A percentile compares a stretch with the other conserved stretches of the same genome.
Conservation (phyloP, 202 grass and related monocot species). For the Bolboschoenoplectus hybrid region DNA sequence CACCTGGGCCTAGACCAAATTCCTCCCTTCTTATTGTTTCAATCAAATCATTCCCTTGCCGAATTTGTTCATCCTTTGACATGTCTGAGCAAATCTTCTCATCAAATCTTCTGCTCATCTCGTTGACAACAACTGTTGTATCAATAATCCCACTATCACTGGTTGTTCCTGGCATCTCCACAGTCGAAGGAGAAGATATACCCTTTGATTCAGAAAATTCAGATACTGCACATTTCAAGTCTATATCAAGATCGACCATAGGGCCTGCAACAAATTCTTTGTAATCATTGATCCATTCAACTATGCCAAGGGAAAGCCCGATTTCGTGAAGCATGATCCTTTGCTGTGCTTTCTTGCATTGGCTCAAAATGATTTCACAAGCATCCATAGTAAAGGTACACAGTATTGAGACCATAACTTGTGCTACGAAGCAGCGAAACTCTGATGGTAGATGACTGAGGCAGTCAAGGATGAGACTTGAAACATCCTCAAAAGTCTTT, state of each 20-base stretch:
- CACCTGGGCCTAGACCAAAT: conserved; percentile 35
- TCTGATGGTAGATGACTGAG: conserved; percentile 33
- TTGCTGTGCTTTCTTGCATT: conserved; percentile 36
- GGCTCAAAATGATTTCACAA: conserved; percentile 39
- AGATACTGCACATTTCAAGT: conserved; percentile 2
- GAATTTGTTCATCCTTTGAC: conserved; percentile 13
- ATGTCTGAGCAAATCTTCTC: conserved; percentile 7
- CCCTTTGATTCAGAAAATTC: not conserved
- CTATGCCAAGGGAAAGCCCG: conserved; percentile 40
- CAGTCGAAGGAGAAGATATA: conserved; percentile 33
- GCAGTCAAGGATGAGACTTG: conserved; percentile 38
- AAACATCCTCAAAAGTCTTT: conserved; percentile 31
- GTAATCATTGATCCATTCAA: conserved; percentile 45
- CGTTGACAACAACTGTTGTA: not conserved
- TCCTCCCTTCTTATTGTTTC: conserved; percentile 38
- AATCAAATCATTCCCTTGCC: conserved; percentile 21
- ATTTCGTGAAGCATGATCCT: conserved; percentile 40
- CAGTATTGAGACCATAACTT: conserved; percentile 35
- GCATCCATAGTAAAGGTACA: conserved; percentile 34
- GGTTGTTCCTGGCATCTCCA: conserved; percentile 11
- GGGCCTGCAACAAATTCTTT: conserved; percentile 27
- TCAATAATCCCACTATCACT: not conserved
- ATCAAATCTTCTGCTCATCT: conserved; percentile 3
- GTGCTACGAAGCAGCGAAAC: conserved; percentile 30
- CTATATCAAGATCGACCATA: not conserved